Evolutionary conservation across 106 monocot species (phyloP).

Genomic region (Dendrobium chrysotoxum): DNA sequence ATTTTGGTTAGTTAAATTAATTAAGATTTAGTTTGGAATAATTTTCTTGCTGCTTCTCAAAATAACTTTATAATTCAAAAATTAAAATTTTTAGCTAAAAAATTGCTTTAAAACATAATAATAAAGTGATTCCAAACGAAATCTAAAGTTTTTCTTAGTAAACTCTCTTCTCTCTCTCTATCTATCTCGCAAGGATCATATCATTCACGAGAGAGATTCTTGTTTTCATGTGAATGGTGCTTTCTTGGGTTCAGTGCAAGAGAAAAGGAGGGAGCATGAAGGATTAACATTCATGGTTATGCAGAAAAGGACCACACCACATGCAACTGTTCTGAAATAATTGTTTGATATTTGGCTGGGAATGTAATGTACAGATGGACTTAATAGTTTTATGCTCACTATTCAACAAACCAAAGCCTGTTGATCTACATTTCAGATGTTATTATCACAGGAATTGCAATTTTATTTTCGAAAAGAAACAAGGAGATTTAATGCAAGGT

Average conservation of each 20-base stretch:
- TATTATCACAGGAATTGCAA: background rate
- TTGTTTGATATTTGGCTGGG: background rate
- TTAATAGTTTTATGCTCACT: background rate
- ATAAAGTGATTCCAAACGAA: no score
- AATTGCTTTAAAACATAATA: no score
- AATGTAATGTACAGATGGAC: background rate
- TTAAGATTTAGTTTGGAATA: background rate
- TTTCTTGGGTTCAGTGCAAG: slow-evolving; percentile 7
- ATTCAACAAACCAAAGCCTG: background rate
- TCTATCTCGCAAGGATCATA: background rate
- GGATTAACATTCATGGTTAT: slow-evolving; percentile 1
- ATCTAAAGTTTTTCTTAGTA: no score
- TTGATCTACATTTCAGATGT: background rate
- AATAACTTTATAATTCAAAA: no score
- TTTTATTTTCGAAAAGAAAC: no score
- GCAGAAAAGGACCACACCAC: slow-evolving; percentile 6
- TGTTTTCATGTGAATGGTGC: slow-evolving; percentile 3
- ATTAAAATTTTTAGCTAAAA: no score
- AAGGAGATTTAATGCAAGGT: no score
- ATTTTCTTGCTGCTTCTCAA: no score
- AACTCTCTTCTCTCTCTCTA: background rate
- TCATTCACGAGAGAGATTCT: slow-evolving; percentile 6
- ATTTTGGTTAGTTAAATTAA: background rate
- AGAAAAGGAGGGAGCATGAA: slow-evolving; percentile 2
- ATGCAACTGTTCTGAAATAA: background rate